phyloP scores from a whole-genome alignment of 768 basidiomycete species.

The Russula brevipes region DNA sequence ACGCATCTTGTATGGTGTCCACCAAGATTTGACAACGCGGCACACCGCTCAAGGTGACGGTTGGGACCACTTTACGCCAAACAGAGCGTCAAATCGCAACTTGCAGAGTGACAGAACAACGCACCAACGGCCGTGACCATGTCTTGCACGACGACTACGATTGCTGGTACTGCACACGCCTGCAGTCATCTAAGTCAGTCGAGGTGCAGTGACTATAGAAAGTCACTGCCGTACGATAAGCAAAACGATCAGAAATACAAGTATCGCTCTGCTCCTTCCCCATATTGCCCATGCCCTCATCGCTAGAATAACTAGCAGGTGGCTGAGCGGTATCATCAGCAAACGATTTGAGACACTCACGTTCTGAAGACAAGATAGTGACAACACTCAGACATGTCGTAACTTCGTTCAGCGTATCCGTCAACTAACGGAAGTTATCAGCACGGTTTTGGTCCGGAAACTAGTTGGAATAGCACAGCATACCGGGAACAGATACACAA shows the following conservation, averaged over 20 bases:
- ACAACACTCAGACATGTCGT: neutral
- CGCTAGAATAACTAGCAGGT: conserved; percentile 27
- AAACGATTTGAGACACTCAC: conserved; percentile 1
- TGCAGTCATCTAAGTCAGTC: neutral
- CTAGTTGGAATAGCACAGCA: neutral
- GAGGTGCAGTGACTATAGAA: neutral
- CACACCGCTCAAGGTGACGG: neutral
- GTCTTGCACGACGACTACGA: neutral
- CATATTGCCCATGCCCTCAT: conserved; percentile 32
- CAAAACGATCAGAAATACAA: neutral
- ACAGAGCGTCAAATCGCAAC: neutral
- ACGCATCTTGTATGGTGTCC: neutral
- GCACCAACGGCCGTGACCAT: neutral
- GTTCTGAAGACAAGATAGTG: conserved; percentile 5
- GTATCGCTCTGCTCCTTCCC: conserved; percentile 25
- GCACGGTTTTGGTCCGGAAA: no score
- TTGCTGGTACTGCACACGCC: conserved; percentile 3
- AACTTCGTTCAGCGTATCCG: no score
- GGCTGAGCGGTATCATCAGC: neutral
- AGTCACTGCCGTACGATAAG: neutral
- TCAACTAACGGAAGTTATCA: no score
- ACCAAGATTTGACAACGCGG: neutral
- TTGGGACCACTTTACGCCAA: neutral
- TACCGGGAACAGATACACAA: conserved; percentile 9
- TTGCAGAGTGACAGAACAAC: neutral